phyloP scores from a whole-genome alignment of 352 stramenopile genomes.

The Hyphochytrium catenoides region DNA sequence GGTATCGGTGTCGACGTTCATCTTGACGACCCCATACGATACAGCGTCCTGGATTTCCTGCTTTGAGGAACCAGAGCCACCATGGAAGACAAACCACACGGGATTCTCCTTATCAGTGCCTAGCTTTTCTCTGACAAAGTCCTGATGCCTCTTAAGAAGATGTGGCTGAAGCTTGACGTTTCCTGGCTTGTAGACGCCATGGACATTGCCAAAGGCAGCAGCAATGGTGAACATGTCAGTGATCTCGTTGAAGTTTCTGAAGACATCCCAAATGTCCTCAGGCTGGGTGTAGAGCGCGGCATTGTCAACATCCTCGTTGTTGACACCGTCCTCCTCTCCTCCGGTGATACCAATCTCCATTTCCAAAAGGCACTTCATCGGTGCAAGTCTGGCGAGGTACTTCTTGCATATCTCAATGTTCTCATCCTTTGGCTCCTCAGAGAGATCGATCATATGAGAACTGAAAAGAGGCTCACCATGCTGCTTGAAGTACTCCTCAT shows the following conservation, averaged over 20 bases:
- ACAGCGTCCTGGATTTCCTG: slow-evolving; percentile 90
- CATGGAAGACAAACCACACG: slow-evolving; percentile 98
- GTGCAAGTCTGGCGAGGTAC: slow-evolving; percentile 91
- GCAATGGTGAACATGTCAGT: slow-evolving; percentile 84
- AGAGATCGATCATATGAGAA: slow-evolving; percentile 97
- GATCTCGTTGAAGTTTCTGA: slow-evolving; percentile 78
- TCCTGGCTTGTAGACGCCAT: slow-evolving; percentile 95
- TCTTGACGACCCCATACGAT: slow-evolving; percentile 92
- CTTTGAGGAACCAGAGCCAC: slow-evolving; percentile 83
- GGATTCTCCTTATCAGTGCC: slow-evolving; percentile 65
- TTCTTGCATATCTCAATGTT: slow-evolving; percentile 92
- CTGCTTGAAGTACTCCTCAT: slow-evolving; percentile 84
- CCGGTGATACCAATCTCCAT: slow-evolving; percentile 95
- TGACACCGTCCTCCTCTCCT: slow-evolving; percentile 93
- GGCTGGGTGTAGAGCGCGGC: slow-evolving; percentile 81
- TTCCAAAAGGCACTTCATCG: slow-evolving; percentile 87
- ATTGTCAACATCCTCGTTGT: slow-evolving; percentile 86
- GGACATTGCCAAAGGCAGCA: slow-evolving; percentile 86
- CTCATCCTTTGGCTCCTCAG: slow-evolving; percentile 89
- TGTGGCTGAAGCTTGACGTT: slow-evolving; percentile 95
- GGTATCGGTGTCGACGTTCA: slow-evolving; percentile 99
- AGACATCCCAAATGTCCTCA: slow-evolving; percentile 83
- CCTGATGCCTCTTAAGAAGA: slow-evolving; percentile 88
- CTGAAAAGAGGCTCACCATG: slow-evolving; percentile 86
- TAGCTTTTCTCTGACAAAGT: slow-evolving; percentile 43